Evolutionary conservation across 2,329 filamentous ascomycete genomes (phyloP).

Genomic region (Metarhizium sp.): DNA sequence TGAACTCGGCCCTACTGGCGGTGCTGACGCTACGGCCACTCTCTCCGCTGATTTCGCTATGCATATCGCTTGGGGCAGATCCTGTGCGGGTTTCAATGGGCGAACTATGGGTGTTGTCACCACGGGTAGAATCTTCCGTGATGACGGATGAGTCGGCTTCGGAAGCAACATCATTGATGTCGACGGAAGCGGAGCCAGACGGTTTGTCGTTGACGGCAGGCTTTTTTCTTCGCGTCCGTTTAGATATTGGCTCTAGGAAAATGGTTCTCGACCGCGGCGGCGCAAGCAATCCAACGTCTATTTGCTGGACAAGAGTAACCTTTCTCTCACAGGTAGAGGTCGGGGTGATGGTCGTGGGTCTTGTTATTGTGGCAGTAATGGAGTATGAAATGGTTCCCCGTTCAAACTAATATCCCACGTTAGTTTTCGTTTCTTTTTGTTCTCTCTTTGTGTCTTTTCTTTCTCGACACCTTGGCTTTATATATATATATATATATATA

Average conservation of each 20-base stretch:
- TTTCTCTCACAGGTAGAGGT: conserved; percentile 73
- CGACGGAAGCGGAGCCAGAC: conserved; percentile 28
- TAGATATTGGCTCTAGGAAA: conserved; percentile 79
- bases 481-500: too few relatives aligned
- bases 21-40: conserved; percentile 60
- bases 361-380: conserved; percentile 80
- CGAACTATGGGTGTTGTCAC: conserved; percentile 29
- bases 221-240: conserved; percentile 54
- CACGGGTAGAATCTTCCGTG: conserved; percentile 27
- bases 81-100: not conserved
- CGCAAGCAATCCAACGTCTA: conserved; percentile 71
- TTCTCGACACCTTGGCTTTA: not conserved
- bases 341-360: conserved; percentile 76
- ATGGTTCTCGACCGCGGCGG: conserved; percentile 74
- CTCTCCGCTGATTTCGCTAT: conserved; percentile 63
- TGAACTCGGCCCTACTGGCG: conserved; percentile 41
- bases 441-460: not conserved
- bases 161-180: conserved; percentile 26
- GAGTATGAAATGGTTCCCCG: conserved; percentile 87
- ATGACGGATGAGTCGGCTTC: conserved; percentile 27
- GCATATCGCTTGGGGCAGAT: conserved; percentile 38
- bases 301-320: conserved; percentile 67
- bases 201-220: conserved; percentile 35
- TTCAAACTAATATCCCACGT: conserved; percentile 64
- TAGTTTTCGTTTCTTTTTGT: not conserved